Evolutionary conservation across 495 filamentous ascomycete genomes (phyloP).

Genomic region (Parachaetomium inaequale): DNA sequence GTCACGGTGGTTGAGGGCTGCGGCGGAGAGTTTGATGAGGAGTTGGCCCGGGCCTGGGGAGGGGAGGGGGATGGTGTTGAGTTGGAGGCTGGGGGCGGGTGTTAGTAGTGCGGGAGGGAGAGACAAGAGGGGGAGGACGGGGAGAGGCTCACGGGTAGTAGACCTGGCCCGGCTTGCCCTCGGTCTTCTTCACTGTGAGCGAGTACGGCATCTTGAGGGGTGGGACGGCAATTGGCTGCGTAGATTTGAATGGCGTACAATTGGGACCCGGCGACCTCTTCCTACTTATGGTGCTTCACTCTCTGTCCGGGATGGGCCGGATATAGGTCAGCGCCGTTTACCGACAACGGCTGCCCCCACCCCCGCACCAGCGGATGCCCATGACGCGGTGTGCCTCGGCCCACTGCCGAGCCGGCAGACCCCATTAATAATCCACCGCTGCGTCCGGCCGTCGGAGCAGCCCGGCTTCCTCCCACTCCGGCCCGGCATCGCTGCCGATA

Average conservation of each 20-base stretch:
- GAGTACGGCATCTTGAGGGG: constrained; percentile 41
- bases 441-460: neutral
- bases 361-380: constrained; percentile 18
- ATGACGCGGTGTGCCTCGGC: constrained; percentile 29
- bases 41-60: constrained; percentile 61
- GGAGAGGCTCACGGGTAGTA: constrained; percentile 63
- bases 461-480: neutral
- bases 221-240: neutral
- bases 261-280: neutral
- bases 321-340: neutral
- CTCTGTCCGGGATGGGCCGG: neutral
- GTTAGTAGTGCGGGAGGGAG: neutral
- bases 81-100: constrained; percentile 52
- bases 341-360: neutral
- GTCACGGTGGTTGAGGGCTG: constrained; percentile 87
- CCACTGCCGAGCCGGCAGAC: constrained; percentile 6
- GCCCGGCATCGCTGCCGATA: neutral
- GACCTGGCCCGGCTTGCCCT: constrained; percentile 78
- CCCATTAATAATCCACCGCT: constrained; percentile 12
- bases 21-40: constrained; percentile 65
- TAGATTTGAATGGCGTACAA: neutral
- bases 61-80: constrained; percentile 56
- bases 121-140: neutral
- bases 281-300: neutral
- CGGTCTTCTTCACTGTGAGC: constrained; percentile 50